Base-by-base conservation (phyloP, 257 asterid species). In the Forsythia suspensa region DNA sequence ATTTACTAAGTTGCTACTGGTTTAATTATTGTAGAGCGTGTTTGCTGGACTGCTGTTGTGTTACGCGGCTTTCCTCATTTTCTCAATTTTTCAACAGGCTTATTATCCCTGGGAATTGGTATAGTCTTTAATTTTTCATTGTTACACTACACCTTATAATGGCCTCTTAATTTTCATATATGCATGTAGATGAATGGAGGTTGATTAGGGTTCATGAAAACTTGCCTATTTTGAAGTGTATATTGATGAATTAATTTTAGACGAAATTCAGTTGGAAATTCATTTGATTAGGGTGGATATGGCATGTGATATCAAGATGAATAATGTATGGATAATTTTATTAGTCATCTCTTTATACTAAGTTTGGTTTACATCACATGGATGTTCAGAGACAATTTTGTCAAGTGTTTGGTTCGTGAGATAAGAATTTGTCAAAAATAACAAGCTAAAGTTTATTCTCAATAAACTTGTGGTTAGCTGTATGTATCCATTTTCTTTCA, bases 61-160 rank as follows among this genome's bases (percentile, higher is more conserved):
- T 78, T 92, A 92, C 80, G 84, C 76, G 79, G 72, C 81, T 72
- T 92, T 94, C 91, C 92, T 90, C 52, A 4, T 89, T 76, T 92
- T 89, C 80, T 92, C 97, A 74, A 87, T 90, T 79, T 90, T 84
- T 90, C 96, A 89, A 67, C 96, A 95, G 84, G 88, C 91, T 75
- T 88, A 80, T 79, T 88, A 76, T 84, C 98, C 98, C 43, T 92
- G 98, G 98, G 92, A 90, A 84, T 48, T 89, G 98, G 98, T 94
- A 94, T 79, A 34, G 70, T 74, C 79, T 77, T 24, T 39, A 39
- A 37, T 61, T 72, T 34, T 70, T 67, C 81, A 0, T 70, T 68
- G 9, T 41, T 52, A 4, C 9, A 12, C 57, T 29, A 6, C 12
- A 16, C 13, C 5, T 7, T 63, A 13, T 11, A 63, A 24, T 24